phyloP scores from a whole-genome alignment of 2,329 filamentous ascomycete species.

The Endoconidiophora laricicola region DNA sequence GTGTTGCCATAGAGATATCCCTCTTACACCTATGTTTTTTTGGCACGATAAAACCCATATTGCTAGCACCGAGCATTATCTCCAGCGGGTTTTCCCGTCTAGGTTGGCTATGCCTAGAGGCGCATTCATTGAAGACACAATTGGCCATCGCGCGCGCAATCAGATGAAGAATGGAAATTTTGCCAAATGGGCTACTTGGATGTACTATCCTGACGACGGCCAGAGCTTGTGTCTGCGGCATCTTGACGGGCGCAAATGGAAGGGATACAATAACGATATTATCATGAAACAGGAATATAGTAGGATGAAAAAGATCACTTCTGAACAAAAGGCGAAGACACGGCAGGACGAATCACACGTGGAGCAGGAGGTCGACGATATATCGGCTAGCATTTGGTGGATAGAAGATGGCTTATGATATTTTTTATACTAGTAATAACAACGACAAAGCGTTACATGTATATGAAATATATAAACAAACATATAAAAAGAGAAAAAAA shows the following conservation, averaged over 20 bases:
- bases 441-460: too few species aligned
- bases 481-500: not conserved
- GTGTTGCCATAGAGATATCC: conserved; percentile 18
- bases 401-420: not conserved
- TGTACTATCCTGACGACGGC: conserved; percentile 34
- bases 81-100: conserved; percentile 31
- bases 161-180: conserved; percentile 39
- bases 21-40: conserved; percentile 38
- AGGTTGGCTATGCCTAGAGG: conserved; percentile 33
- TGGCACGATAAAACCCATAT: conserved; percentile 44
- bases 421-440: too few species aligned
- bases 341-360: not conserved
- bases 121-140: conserved; percentile 39
- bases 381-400: not conserved
- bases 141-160: conserved; percentile 35
- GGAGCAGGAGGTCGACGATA: not conserved
- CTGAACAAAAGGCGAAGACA: not conserved
- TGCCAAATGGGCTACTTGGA: conserved; percentile 37
- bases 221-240: conserved; percentile 30
- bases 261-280: conserved; percentile 18
- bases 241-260: conserved; percentile 34
- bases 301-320: conserved; percentile 13
- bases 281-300: conserved; percentile 17
- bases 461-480: not conserved
- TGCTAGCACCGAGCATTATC: conserved; percentile 31